Percentiles rank a stretch among this genome's conserved stretches.
These are phyloP conservation scores for Rosa rugosa DNA, from an alignment of 306 rosid species.

Conservation along the genomic window DNA sequence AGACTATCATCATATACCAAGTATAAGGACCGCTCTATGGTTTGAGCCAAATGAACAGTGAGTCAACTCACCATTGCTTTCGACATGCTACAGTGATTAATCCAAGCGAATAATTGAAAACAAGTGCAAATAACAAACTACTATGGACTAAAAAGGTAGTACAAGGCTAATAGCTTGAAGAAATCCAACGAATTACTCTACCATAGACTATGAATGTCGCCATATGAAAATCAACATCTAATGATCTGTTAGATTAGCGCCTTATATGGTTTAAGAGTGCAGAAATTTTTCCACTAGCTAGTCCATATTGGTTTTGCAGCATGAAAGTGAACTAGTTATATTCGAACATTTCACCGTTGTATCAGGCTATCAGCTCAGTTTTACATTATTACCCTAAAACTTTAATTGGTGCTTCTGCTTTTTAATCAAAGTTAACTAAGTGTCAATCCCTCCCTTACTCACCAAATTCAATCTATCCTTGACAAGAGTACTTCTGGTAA, in stretches of 20 bases:
- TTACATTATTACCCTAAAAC: neutral
- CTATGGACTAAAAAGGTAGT: neutral
- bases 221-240: neutral
- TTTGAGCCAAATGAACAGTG: neutral
- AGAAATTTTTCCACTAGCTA: neutral
- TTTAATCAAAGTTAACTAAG: neutral
- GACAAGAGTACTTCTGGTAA: neutral
- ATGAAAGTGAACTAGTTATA: neutral
- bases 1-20: neutral
- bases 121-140: no score
- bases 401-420: neutral
- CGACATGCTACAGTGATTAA: neutral
- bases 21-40: neutral
- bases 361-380: neutral
- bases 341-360: neutral
- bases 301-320: neutral
- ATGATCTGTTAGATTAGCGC: neutral
- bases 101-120: neutral
- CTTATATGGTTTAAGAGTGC: neutral
- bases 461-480: neutral
- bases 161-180: neutral
- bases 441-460: neutral
- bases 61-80: slow-evolving; percentile 7
- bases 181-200: neutral
- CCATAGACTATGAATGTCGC: neutral